Evolutionary conservation across 179 eudicot genomes (phyloP).

Genomic region (Beta lomatogona): DNA sequence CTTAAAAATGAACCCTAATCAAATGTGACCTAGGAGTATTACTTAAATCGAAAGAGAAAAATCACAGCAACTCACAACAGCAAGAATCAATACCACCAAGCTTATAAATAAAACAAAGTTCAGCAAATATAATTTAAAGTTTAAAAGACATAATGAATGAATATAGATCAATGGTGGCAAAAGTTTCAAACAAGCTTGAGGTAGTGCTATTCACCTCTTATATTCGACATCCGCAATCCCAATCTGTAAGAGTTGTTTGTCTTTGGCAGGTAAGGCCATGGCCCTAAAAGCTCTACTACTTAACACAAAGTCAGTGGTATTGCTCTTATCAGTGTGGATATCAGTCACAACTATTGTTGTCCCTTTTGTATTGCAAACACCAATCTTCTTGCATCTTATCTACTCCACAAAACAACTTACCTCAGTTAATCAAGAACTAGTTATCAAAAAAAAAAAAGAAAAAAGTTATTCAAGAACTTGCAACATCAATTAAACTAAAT

Average conservation of each 20-base stretch:
- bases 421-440: neutral
- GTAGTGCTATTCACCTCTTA: conserved; percentile 43
- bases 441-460: too few species aligned
- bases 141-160: neutral
- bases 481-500: neutral
- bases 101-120: too few species aligned
- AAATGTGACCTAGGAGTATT: too few species aligned
- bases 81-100: too few species aligned
- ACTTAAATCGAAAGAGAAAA: too few species aligned
- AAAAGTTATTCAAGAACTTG: neutral
- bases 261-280: conserved; percentile 73
- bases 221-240: conserved; percentile 72
- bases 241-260: conserved; percentile 40
- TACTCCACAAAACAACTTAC: conserved; percentile 19
- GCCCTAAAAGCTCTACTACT: conserved; percentile 70
- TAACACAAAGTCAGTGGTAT: conserved; percentile 66
- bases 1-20: too few species aligned
- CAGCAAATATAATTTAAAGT: neutral
- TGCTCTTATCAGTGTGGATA: conserved; percentile 40
- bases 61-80: too few species aligned
- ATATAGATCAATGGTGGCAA: neutral
- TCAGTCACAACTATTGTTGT: conserved; percentile 62
- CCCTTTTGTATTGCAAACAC: conserved; percentile 56
- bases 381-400: conserved; percentile 66
- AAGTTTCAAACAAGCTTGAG: neutral